These are phyloP conservation scores for Xylaria scruposa DNA, from an alignment of 495 filamentous ascomycete genomes.

Conservation along the genomic window DNA sequence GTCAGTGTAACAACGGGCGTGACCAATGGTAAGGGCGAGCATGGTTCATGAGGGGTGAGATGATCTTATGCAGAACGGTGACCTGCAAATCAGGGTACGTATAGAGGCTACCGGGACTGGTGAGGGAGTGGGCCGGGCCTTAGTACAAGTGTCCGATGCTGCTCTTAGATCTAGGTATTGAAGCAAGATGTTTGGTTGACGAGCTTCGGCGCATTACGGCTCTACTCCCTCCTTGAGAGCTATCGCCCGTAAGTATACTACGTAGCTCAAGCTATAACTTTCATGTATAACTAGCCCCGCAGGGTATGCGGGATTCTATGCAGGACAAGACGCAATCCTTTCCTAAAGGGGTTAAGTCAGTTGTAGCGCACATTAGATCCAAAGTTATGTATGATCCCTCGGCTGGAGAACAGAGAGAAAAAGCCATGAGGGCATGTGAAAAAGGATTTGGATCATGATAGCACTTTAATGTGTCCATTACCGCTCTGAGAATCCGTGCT, in stretches of 20 bases:
- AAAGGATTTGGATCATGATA: not conserved
- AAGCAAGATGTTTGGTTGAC: not conserved
- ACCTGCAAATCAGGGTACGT: not conserved
- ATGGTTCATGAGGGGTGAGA: conserved; percentile 2
- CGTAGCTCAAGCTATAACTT: not conserved
- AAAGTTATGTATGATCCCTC: not conserved
- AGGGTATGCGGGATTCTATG: not conserved
- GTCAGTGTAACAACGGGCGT: not conserved
- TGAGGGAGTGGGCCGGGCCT: not conserved
- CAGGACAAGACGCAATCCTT: not conserved
- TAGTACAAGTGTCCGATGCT: conserved; percentile 1
- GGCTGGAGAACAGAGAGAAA: not conserved
- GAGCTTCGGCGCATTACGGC: conserved; percentile 15
- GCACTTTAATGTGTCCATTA: not conserved
- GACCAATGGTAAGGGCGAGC: conserved; percentile 10
- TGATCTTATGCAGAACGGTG: not conserved
- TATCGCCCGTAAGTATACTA: not conserved
- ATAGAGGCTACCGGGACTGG: no score
- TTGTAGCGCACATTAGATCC: not conserved
- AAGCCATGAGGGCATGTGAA: conserved; percentile 9
- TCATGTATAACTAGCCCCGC: not conserved
- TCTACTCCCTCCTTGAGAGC: conserved; percentile 3
- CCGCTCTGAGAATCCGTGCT: not conserved
- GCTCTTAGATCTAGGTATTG: not conserved
- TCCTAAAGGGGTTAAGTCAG: not conserved